Conservation (phyloP, 164 flowering plant genomes). For the Berberis vulgaris region DNA sequence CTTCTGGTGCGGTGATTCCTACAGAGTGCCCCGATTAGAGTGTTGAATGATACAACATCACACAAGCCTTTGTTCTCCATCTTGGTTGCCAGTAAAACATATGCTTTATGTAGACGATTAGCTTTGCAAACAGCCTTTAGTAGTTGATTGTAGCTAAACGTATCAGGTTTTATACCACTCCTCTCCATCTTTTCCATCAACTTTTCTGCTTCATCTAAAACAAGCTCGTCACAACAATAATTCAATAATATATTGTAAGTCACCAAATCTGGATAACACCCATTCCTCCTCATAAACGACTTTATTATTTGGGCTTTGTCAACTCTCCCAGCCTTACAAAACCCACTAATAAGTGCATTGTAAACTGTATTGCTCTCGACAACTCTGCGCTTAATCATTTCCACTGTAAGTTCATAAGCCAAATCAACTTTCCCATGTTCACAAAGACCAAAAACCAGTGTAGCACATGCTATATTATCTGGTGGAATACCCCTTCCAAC, state of each 20-base stretch:
- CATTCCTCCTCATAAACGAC: slow-evolving; percentile 65
- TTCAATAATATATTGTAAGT: slow-evolving; percentile 71
- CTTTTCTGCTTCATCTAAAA: slow-evolving; percentile 71
- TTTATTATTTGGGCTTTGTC: slow-evolving; percentile 72
- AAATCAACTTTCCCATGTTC: slow-evolving; percentile 66
- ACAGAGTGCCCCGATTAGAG: slow-evolving; percentile 68
- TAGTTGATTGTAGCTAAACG: slow-evolving; percentile 77
- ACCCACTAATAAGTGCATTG: slow-evolving; percentile 80
- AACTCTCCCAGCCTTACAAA: slow-evolving; percentile 53
- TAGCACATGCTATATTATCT: slow-evolving; percentile 62
- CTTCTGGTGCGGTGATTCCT: slow-evolving; percentile 21
- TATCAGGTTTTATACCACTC: slow-evolving; percentile 57
- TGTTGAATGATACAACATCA: slow-evolving; percentile 74
- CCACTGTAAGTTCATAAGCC: slow-evolving; percentile 76
- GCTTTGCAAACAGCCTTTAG: slow-evolving; percentile 84
- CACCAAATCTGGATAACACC: slow-evolving; percentile 70
- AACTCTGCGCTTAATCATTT: slow-evolving; percentile 35
- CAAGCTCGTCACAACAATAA: slow-evolving; percentile 54
- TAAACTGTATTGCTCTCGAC: slow-evolving; percentile 38
- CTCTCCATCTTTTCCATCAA: slow-evolving; percentile 58
- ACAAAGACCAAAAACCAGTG: slow-evolving; percentile 70
- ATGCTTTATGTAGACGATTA: slow-evolving; percentile 56
- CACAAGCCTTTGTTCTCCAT: slow-evolving; percentile 60
- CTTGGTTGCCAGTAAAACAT: slow-evolving; percentile 43
- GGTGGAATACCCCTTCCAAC: slow-evolving; percentile 41